phyloP scores from a whole-genome alignment of 179 eudicot genomes.

The Camellia oleifera region DNA sequence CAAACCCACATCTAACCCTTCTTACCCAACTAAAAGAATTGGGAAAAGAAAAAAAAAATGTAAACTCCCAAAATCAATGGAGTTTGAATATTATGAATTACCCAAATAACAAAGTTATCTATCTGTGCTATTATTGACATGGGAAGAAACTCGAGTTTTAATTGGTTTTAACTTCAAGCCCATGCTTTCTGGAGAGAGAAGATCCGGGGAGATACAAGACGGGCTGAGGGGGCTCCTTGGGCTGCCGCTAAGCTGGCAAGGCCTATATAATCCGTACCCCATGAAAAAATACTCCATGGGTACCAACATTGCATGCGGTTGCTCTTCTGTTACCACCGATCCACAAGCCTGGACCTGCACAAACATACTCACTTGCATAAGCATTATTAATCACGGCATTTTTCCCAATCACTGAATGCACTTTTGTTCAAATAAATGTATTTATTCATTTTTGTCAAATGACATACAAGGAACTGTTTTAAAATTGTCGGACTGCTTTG shows the following conservation, averaged over 20 bases:
- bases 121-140: not conserved
- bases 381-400: not conserved
- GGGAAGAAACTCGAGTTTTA: constrained; percentile 61
- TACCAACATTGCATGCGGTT: constrained; percentile 91
- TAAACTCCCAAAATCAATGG: not conserved
- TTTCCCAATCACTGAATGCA: not conserved
- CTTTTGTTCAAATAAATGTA: not conserved
- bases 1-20: constrained; percentile 7
- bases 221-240: constrained; percentile 93
- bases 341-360: constrained; percentile 92
- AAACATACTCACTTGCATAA: not conserved
- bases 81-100: not conserved
- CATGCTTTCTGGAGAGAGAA: constrained; percentile 98
- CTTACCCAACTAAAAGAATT: constrained; percentile 3
- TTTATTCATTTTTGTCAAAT: not conserved
- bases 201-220: constrained; percentile 81
- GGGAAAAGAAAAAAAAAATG: not conserved
- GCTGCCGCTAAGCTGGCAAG: constrained; percentile 60
- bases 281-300: constrained; percentile 90
- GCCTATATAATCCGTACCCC: constrained; percentile 82
- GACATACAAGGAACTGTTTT: not conserved
- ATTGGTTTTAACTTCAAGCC: constrained; percentile 93
- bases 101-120: not conserved
- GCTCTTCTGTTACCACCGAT: constrained; percentile 97
- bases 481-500: not conserved